phyloP scores from a whole-genome alignment of 2,329 filamentous ascomycete species.

The Grosmannia clavigera region DNA sequence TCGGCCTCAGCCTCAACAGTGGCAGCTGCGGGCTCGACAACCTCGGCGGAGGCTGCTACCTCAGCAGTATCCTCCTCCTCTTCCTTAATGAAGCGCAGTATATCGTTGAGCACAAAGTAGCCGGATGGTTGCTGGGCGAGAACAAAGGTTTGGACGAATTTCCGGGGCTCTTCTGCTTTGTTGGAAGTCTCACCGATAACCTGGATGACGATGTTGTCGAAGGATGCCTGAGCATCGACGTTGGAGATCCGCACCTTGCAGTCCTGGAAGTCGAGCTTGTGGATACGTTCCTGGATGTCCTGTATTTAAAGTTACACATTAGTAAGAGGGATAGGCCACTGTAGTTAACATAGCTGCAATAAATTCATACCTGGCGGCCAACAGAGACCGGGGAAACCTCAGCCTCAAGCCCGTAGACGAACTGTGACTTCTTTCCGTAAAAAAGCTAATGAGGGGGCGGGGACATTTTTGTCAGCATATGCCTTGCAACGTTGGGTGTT shows the following conservation, averaged over 20 bases:
- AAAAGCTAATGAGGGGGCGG: constrained; percentile 48
- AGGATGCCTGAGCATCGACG: constrained; percentile 89
- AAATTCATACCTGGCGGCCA: constrained; percentile 63
- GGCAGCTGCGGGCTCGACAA: constrained; percentile 31
- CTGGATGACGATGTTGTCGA: constrained; percentile 89
- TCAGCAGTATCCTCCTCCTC: constrained; percentile 63
- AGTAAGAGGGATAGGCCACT: not conserved
- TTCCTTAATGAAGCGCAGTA: constrained; percentile 85
- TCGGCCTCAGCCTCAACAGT: constrained; percentile 15
- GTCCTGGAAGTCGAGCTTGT: constrained; percentile 84
- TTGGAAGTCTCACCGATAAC: constrained; percentile 98
- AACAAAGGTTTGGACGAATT: constrained; percentile 96
- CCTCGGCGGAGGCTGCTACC: constrained; percentile 34
- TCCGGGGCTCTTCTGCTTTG: constrained; percentile 80
- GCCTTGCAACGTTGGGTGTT: too few species aligned
- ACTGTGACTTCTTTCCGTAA: constrained; percentile 92
- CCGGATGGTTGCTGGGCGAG: constrained; percentile 91
- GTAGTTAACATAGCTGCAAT: not conserved
- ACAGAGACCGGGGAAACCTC: constrained; percentile 78
- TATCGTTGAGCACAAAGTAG: constrained; percentile 97
- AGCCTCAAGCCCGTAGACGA: constrained; percentile 84
- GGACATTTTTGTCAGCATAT: not conserved
- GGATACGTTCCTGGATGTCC: constrained; percentile 91
- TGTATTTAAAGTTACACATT: constrained; percentile 21
- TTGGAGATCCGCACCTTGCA: constrained; percentile 98